Evolutionary conservation across 257 asterid genomes (phyloP), one percentile per base, ranked within the genome.

Genomic region (Penstemon newberryi): DNA sequence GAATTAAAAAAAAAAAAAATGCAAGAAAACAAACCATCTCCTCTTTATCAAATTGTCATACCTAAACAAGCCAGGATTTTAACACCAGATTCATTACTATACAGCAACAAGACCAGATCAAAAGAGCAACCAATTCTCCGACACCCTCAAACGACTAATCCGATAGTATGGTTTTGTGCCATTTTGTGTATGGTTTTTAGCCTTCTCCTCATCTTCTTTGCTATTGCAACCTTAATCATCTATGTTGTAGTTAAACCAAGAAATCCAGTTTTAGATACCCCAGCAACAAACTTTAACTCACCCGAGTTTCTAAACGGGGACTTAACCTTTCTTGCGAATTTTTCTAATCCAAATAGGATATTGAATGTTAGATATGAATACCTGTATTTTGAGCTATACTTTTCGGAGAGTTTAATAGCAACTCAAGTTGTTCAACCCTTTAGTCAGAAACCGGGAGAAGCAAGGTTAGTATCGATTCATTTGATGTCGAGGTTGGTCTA

Each of bases 311-410:
- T 90, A 12, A 87, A 86, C 44, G 89, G 89, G 1, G 95, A 92
- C 45, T 70, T 89, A n/a, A 76, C 86, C 11, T 79, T 92, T 42
- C 71, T 84, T 3, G 95, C 93, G 15, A 92, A 92, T 73, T 86
- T 92, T 68, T 76, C 97, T 33, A 92, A 92, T 76, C 97, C 97
- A 3, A 92, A 88, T 37, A 76, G 56, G 75, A 92, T 84, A 69
- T 66, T 92, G 55, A 76, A 74, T 19, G 86, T 90, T 10, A 71
- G 78, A 40, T 89, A 79, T 47, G 97, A 92, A 78, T 74, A 81
- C 76, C 70, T 85, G 51, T 64, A 72, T 5, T 25, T 92, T 7
- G 89, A 85, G 82, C 90, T 92, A 25, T 87, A 79, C 81, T 89
- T 91, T 65, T 79, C 66, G 0, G 89, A 83, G n/a, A 82, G 71